Base-by-base conservation (phyloP, 2,329 filamentous ascomycete genomes). In the Fusarium sp. region DNA sequence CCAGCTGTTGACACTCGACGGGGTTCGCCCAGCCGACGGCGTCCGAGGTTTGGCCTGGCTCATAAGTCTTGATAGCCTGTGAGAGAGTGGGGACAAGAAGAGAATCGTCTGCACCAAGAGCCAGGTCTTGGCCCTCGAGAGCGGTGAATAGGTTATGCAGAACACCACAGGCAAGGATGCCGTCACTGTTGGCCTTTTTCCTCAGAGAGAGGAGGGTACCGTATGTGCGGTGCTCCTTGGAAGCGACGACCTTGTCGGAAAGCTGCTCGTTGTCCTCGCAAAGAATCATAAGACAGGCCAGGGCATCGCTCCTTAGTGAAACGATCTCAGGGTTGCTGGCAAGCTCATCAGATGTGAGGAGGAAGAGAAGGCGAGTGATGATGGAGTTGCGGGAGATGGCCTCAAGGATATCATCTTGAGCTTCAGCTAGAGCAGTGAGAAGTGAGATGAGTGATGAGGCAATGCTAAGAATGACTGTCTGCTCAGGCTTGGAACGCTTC, bases 91-190 rank as follows among this genome's bases (percentile, higher is more conserved):
- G 81, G 31, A 84, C 79, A 5, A 84, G 73, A 13, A 77, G 62
- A 0, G 82, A 80, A 62, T 84, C 81, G 59, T 83, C 81, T 10
- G 77, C 69, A 5, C 82, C 79, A 45, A 78, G 75, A 2, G 76
- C 64, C 1, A 75, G 65, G 1, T 76, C 77, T n/a, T 79, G 71
- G 5, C 67, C 73, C 5, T 78, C 69, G 0, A 83, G 84, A 4
- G 85, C 83, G 8, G 86, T 81, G 77, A 90, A 92, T 38, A 92
- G 80, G 71, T 92, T 92, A 79, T 93, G 91, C 14, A 93, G 84
- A 24, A 91, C 84, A 16, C 89, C 88, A 60, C 90, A 92, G 9
- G 90, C 86, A 10, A 91, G 81, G 37, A 91, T 86, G 2, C 87
- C 87, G 66, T 85, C 86, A 20, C 86, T 81, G 34, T 83, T 87